Conservation (phyloP, 371 early-diverging fungal genomes). For the Mucor irregularis region DNA sequence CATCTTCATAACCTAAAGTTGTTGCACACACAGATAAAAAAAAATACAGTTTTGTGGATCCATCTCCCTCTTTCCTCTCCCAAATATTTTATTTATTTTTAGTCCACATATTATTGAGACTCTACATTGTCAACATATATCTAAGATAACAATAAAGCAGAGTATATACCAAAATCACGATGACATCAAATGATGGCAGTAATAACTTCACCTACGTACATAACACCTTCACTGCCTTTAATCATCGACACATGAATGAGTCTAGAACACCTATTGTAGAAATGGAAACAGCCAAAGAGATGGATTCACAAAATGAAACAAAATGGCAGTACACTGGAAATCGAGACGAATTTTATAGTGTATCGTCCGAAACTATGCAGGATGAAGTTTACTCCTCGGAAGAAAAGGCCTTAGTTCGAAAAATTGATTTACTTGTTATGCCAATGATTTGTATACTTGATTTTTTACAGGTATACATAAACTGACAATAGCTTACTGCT, state of each 20-base stretch:
- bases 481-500: background rate
- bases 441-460: constrained; percentile 40
- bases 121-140: too few species aligned
- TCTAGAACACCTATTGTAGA: background rate
- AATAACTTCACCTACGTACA: constrained; percentile 4
- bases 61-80: too few species aligned
- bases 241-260: background rate
- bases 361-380: background rate
- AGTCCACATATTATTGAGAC: too few species aligned
- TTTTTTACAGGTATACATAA: constrained; percentile 36
- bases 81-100: too few species aligned
- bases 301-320: background rate
- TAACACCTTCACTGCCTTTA: constrained; percentile 11
- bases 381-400: constrained; percentile 29
- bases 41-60: too few species aligned
- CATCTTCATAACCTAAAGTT: too few species aligned
- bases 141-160: too few species aligned
- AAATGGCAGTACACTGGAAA: constrained; percentile 24
- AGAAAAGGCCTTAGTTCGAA: constrained; percentile 38
- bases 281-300: background rate
- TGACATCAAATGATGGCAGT: background rate
- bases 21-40: too few species aligned
- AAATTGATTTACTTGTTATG: constrained; percentile 35
- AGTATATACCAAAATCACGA: too few species aligned
- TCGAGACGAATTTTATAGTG: constrained; percentile 23